Conservation (phyloP, 495 filamentous ascomycete species). For the Xeromyces bisporus region DNA sequence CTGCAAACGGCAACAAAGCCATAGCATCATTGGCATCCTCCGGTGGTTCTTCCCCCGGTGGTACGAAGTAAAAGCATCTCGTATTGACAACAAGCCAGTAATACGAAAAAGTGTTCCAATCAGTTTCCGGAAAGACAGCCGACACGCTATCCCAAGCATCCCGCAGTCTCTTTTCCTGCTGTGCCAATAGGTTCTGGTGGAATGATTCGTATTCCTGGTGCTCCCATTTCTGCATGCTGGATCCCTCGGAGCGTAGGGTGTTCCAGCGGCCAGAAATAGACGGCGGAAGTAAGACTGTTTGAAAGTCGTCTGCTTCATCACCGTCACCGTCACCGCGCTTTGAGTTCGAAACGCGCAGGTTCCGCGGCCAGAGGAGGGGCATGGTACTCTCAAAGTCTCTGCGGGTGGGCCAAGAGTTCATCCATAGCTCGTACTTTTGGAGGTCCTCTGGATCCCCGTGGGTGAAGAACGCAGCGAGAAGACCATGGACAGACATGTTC, state of each 20-base stretch:
- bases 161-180: slow-evolving; percentile 46
- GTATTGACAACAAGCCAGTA: slow-evolving; percentile 74
- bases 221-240: slow-evolving; percentile 1
- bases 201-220: slow-evolving; percentile 18
- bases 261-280: slow-evolving; percentile 25
- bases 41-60: slow-evolving; percentile 31
- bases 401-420: slow-evolving; percentile 45
- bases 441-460: slow-evolving; percentile 22
- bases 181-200: slow-evolving; percentile 36
- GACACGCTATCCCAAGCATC: slow-evolving; percentile 40
- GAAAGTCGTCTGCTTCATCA: too few species aligned
- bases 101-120: slow-evolving; percentile 42
- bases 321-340: neutral
- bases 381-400: slow-evolving; percentile 43
- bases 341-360: slow-evolving; percentile 11
- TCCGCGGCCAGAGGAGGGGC: slow-evolving; percentile 50
- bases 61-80: slow-evolving; percentile 61
- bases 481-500: slow-evolving; percentile 45
- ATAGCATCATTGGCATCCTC: slow-evolving; percentile 49
- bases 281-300: slow-evolving; percentile 18
- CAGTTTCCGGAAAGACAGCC: slow-evolving; percentile 33
- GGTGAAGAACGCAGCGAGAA: slow-evolving; percentile 54
- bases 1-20: slow-evolving; percentile 68
- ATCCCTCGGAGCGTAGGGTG: slow-evolving; percentile 11
- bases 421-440: slow-evolving; percentile 37